A percentile compares a stretch with the other conserved stretches of the same genome.
phyloP scores from a whole-genome alignment of 2,329 filamentous ascomycete genomes.

The Penicillium sp. region DNA sequence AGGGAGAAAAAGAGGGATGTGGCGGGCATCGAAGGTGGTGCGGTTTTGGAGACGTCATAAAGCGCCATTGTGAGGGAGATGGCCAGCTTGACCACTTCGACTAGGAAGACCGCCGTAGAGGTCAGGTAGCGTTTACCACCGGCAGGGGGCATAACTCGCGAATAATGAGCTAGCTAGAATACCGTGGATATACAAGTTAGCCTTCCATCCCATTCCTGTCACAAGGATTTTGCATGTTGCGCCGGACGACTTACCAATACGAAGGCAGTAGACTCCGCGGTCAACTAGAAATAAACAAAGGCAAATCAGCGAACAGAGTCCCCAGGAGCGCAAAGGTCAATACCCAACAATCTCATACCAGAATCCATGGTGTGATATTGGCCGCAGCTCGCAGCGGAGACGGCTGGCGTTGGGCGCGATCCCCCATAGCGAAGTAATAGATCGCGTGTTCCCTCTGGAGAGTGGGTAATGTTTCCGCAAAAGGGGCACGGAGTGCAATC shows the following conservation, averaged over 20 bases:
- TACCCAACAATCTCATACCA: conserved; percentile 34
- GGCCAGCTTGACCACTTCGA: conserved; percentile 85
- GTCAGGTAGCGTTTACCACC: conserved; percentile 86
- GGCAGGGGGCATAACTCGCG: conserved; percentile 81
- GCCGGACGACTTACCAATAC: conserved; percentile 39
- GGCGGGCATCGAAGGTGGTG: conserved; percentile 75
- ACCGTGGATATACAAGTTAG: conserved; percentile 8
- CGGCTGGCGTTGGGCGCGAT: conserved; percentile 31
- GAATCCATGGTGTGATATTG: conserved; percentile 37
- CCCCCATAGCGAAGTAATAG: conserved; percentile 29
- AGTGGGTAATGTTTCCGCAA: conserved; percentile 12
- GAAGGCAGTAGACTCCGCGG: conserved; percentile 45
- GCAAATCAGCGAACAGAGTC: conserved; percentile 7
- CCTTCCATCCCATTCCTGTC: not conserved
- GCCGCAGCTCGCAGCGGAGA: conserved; percentile 34
- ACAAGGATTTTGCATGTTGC: not conserved
- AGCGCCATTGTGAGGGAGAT: conserved; percentile 83
- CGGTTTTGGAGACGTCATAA: conserved; percentile 76
- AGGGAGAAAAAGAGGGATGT: conserved; percentile 78
- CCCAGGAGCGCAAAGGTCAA: not conserved
- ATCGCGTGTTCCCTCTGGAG: conserved; percentile 9
- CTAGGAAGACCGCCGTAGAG: conserved; percentile 90
- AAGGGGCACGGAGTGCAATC: not conserved
- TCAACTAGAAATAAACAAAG: conserved; percentile 33
- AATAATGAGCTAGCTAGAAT: conserved; percentile 83